Base-by-base conservation (phyloP, 2,329 filamentous ascomycete species). In the Neonectria punicea region DNA sequence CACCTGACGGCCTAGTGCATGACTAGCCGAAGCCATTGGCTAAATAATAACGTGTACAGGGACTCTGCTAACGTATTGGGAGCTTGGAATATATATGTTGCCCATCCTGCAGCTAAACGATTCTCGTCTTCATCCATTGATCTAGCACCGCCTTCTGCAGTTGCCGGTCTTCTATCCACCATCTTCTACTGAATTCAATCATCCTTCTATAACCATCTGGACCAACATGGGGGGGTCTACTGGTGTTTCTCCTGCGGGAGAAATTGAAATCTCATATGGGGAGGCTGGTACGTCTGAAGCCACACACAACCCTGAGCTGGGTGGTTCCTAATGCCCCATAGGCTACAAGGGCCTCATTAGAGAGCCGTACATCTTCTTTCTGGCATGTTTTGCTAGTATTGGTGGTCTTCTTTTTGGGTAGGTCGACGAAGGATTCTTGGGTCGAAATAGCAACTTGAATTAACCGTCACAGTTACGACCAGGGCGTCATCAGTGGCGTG, bases 341-440 rank as follows among this genome's bases (percentile, higher is more conserved):
- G 59, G 53, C 8, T 56, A 61, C 36, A 61, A 61, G 44, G 59
- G 59, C n/a, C 53, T 56, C n/a, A 14, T 61, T 16, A 53, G 58
- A 50, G 51, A 61, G 36, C 59, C 59, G 14, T 61, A 61, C 20
- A 61, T 61, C 25, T 56, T 61, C n/a, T 61, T 56, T 10, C 36
- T 56, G 2, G 53, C 53, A 18, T 61, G 59, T n/a, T 61, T 61
- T 51, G 59, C 59, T 4, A 61, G 59, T 13, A 61, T 61, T 9
- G 59, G 59, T 9, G 59, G 59, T 6, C 50, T 61, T 18, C 53
- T 61, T 18, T 61, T 61, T 32, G 58, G 58, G 58, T 56, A 32
- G 43, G 41, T 44, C 18, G 25, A n/a, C 16, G 13, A 39, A 39
- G 5, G 6, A 14, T 39, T 39, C 34, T 7, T 10, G 5, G 10